phyloP scores from a whole-genome alignment of 441 rosid species.

The Daphne laureola region DNA sequence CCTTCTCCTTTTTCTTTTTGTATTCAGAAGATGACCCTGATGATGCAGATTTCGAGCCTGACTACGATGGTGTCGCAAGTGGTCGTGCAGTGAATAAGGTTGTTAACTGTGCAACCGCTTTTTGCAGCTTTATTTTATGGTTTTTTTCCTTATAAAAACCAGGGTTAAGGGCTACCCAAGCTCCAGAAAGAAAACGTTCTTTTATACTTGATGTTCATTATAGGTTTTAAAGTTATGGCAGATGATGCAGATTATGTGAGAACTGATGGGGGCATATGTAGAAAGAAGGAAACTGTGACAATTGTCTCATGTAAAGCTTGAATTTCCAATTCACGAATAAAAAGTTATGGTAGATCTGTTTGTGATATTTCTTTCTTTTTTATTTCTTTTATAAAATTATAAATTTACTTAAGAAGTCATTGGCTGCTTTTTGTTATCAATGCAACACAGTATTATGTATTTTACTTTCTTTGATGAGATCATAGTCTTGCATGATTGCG shows the following conservation, averaged over 20 bases:
- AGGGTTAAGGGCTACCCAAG: constrained; percentile 6
- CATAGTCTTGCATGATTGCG: no score
- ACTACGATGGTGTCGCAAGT: constrained; percentile 34
- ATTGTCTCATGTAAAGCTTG: no score
- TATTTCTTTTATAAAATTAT: not conserved
- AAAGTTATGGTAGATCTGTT: no score
- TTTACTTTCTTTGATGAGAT: no score
- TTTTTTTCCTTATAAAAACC: constrained; percentile 6
- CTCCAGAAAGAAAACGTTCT: not conserved
- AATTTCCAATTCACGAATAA: no score
- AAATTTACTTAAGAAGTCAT: not conserved
- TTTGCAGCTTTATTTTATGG: constrained; percentile 2
- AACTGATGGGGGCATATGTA: no score
- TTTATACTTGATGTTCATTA: constrained; percentile 6
- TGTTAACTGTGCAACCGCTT: constrained; percentile 4
- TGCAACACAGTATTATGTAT: no score
- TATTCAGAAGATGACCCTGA: constrained; percentile 91
- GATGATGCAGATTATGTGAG: no score
- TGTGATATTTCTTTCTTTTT: not conserved
- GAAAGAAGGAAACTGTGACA: no score
- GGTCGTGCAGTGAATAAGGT: constrained; percentile 53
- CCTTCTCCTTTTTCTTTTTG: constrained; percentile 19
- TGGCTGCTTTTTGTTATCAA: not conserved
- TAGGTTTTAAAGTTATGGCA: not conserved
- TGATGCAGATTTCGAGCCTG: constrained; percentile 94